Percentiles rank a stretch among this genome's conserved stretches.
phyloP scores from a whole-genome alignment of 345 rosid species.

The Aquilaria malaccensis region DNA sequence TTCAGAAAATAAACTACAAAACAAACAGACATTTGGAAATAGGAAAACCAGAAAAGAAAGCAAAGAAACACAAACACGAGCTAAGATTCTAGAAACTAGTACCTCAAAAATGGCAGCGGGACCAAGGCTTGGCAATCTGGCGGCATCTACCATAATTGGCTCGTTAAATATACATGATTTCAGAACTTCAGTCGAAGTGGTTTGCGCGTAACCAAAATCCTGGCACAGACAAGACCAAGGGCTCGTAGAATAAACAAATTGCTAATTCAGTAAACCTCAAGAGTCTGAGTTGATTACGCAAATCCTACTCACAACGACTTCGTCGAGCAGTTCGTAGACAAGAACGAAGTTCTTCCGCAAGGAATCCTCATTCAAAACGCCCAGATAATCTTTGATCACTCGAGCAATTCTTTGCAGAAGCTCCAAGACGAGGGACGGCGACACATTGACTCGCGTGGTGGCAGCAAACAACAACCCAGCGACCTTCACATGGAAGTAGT shows the following conservation, averaged over 20 bases:
- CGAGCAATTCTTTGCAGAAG: constrained; percentile 94
- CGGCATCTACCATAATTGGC: constrained; percentile 78
- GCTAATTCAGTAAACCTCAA: no score
- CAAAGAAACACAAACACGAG: background rate
- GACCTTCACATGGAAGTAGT: constrained; percentile 96
- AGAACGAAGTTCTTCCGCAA: constrained; percentile 89
- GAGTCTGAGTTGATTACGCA: background rate
- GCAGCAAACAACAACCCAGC: constrained; percentile 91
- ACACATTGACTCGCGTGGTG: constrained; percentile 81
- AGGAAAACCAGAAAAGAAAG: no score
- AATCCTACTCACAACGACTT: constrained; percentile 76
- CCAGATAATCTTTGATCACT: constrained; percentile 94
- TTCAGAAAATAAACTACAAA: no score
- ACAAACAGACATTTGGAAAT: no score
- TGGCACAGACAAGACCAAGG: constrained; percentile 8
- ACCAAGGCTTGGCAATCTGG: constrained; percentile 79
- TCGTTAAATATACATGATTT: constrained; percentile 93
- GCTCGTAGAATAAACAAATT: no score
- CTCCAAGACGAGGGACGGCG: constrained; percentile 97
- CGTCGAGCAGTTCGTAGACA: constrained; percentile 93
- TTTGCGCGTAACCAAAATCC: constrained; percentile 99
- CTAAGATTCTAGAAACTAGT: background rate
- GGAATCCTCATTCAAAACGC: constrained; percentile 94
- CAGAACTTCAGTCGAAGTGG: constrained; percentile 90
- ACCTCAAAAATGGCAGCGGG: constrained; percentile 96